These are phyloP conservation scores for Candida boleticola DNA, from an alignment of 805 yeast species.

Conservation along the genomic window DNA sequence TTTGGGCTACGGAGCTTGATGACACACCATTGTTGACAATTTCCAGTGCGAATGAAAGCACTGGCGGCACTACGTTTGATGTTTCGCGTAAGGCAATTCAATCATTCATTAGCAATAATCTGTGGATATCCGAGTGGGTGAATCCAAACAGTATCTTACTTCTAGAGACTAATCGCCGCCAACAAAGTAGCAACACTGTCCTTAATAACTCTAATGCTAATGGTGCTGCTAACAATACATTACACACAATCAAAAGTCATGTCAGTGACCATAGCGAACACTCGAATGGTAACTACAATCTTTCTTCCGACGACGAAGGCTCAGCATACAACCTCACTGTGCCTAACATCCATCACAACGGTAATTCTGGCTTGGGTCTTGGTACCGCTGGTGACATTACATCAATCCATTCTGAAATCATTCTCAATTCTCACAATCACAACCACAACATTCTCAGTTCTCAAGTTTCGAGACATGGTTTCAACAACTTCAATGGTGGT, in stretches of 20 bases:
- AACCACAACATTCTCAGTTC: background rate
- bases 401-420: constrained; percentile 37
- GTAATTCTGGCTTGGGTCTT: constrained; percentile 24
- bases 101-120: constrained; percentile 25
- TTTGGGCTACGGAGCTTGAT: constrained; percentile 29
- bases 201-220: too few relatives aligned
- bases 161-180: constrained; percentile 6
- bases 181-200: background rate
- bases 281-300: background rate
- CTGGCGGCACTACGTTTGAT: constrained; percentile 5
- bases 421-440: constrained; percentile 13
- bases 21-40: constrained; percentile 9
- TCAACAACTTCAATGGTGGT: constrained; percentile 8
- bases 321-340: background rate
- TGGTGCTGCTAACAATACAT: background rate
- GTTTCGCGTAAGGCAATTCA: constrained; percentile 19
- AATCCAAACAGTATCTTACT: constrained; percentile 25
- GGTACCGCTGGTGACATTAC: constrained; percentile 42
- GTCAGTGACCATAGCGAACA: background rate
- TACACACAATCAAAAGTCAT: background rate
- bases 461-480: constrained; percentile 6
- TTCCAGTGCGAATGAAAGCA: background rate
- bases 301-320: background rate
- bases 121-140: constrained; percentile 30
- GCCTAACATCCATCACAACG: background rate